phyloP scores from a whole-genome alignment of 257 asterid species.

The Solanum ossicruentum region DNA sequence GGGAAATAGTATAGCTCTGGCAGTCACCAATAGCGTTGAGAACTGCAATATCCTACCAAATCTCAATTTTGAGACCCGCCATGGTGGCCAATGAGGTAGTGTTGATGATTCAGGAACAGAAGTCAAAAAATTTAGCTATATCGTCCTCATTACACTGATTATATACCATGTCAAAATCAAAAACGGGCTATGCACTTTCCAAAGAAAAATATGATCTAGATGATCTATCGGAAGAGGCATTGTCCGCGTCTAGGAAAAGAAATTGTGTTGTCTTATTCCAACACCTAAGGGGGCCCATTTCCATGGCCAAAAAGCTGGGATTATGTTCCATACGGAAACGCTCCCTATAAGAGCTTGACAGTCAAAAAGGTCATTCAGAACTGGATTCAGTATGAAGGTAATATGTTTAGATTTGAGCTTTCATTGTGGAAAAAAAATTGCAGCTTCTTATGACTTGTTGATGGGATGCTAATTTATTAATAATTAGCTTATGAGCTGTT shows the following conservation, averaged over 20 bases:
- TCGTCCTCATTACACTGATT: slow-evolving; percentile 50
- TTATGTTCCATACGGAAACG: slow-evolving; percentile 88
- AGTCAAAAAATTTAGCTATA: slow-evolving; percentile 41
- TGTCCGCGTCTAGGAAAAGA: slow-evolving; percentile 59
- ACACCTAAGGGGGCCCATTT: slow-evolving; percentile 88
- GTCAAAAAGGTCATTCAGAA: slow-evolving; percentile 95
- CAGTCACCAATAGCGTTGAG: slow-evolving; percentile 51
- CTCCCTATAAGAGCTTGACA: slow-evolving; percentile 84
- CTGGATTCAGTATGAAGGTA: slow-evolving; percentile 92
- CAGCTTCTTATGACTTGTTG: no score
- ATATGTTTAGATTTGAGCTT: slow-evolving; percentile 22
- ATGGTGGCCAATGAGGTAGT: slow-evolving; percentile 53
- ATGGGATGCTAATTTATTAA: no score
- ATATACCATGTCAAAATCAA: slow-evolving; percentile 93
- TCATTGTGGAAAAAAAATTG: no score
- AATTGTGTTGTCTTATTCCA: slow-evolving; percentile 78
- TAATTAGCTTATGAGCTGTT: no score
- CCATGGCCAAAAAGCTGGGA: slow-evolving; percentile 96
- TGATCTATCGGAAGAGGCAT: slow-evolving; percentile 71
- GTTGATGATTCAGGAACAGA: slow-evolving; percentile 36
- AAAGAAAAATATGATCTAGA: slow-evolving; percentile 55
- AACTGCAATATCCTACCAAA: slow-evolving; percentile 57
- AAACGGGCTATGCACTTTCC: slow-evolving; percentile 84
- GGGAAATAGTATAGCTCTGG: slow-evolving; percentile 83
- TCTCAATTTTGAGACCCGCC: slow-evolving; percentile 74